Base-by-base conservation (phyloP, 2,329 filamentous ascomycete species). In the Sodiomyces alkalinus region DNA sequence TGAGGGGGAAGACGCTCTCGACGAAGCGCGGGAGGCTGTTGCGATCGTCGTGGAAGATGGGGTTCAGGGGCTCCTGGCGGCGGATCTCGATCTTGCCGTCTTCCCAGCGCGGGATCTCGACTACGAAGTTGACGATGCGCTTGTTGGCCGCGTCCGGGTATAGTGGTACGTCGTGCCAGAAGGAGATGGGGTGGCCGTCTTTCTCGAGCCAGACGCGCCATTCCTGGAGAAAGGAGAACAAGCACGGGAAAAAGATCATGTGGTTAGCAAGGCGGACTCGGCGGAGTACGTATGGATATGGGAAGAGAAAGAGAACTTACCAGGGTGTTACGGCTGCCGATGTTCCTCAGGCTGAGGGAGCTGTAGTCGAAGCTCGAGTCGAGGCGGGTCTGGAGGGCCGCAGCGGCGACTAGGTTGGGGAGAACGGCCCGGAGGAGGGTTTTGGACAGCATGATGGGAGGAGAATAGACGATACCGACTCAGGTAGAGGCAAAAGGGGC, bases 81-180 rank as follows among this genome's bases (percentile, higher is more conserved):
- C 45, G 44, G 5, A 53, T 53, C 41, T 55, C 52, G n/a, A 55
- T 44, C 41, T 55, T 56, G 29, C 32, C 52, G 26, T 56, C 48
- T 1, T 46, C 51, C 55, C 55, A 58, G 22, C 53, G 40, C 2
- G 55, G 55, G 7, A 58, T 56, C 38, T 58, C 55, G 1, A 57
- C 49, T 8, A 54, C 48, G 8, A 52, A 48, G 41, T 49, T 54
- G 39, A 57, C 43, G 21, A 56, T 42, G 15, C 39, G 43, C 16
- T 47, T 45, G 30, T 54, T 40, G 4, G 38, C 44, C 17, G 41
- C 41, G 19, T 48, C 39, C 4, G 55, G 53, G 28, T 53, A 57
- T 6, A 55, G 31, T 1, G 54, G 55, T 17, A 58, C 42, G 33
- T 58, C 55, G 26, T 58, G 55, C 53, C 54, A 57, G 35, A 48